Evolutionary conservation across 768 basidiomycete species (phyloP), one percentile per base, ranked within the genome.

Genomic region (Suillus ampliporus): DNA sequence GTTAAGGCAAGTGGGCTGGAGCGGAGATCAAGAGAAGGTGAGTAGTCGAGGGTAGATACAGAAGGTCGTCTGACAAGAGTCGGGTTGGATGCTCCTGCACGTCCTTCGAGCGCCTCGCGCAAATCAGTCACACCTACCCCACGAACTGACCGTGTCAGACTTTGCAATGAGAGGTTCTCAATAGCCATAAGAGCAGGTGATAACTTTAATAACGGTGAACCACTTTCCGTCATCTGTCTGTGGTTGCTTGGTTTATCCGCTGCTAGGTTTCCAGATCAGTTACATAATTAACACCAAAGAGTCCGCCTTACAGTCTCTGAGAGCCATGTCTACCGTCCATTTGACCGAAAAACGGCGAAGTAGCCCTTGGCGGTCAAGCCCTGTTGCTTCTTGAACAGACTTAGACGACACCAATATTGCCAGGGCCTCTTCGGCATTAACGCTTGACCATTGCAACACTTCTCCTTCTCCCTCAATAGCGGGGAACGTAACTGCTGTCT

Each of bases 121-220:
- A 97, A 82, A 71, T 96, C 94, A 1, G 86, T 88, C 26, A 97
- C 94, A 26, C 95, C 95, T 17, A 97, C 88, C 0, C 90, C 89
- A 62, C 90, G 84, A 3, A 86, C 86, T 4, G 92, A 91, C 61
- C 92, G 85, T 21, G 90, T 85, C 61, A 97, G 77, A 70, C 92
- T 94, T 72, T 92, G 91, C 61, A 94, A 80, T 7, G 95, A 97
- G 38, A 93, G 80, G 73, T 97, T 97, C 69, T 95, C 92, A 58
- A 92, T 91, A 67, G 92, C 89, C 92, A 95, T 97, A 64, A 97
- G 79, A 17, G 90, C 88, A 38, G 92, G 92, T 6, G 92, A 90
- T 38, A 95, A 86, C 71, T 88, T 92, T 58, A 93, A 83, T 47
- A 94, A 82, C 3, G 91, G 89, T 2, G 90, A 86, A 44, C 89